Conservation (phyloP, 305 asterid genomes). For the Solanum chacoense region DNA sequence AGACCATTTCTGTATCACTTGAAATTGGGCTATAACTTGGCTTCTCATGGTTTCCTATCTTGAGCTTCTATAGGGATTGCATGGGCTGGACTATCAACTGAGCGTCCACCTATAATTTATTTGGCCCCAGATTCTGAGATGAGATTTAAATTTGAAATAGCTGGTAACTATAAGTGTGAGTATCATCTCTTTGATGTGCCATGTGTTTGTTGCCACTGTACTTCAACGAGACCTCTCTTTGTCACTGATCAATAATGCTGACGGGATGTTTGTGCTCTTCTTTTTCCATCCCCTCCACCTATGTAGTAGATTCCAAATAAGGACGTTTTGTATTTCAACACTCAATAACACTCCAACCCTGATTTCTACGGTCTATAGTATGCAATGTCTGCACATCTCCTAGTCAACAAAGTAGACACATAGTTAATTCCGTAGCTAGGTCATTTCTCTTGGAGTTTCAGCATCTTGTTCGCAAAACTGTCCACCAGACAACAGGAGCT, state of each 20-base stretch:
- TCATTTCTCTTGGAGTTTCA: neutral
- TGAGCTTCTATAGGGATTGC: neutral
- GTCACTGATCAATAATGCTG: neutral
- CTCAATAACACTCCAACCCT: neutral
- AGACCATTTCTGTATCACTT: neutral
- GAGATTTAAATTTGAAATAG: neutral
- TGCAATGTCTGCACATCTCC: neutral
- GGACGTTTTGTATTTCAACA: neutral
- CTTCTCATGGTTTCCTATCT: neutral
- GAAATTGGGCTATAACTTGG: neutral
- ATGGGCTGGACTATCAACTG: neutral
- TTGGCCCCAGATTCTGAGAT: neutral
- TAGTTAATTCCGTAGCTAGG: neutral
- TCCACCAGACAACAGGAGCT: neutral
- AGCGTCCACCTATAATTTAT: neutral
- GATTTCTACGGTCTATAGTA: neutral
- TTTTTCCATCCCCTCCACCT: neutral
- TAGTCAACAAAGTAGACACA: neutral
- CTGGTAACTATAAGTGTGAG: neutral
- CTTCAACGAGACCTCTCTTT: neutral
- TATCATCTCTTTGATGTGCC: neutral
- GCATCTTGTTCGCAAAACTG: neutral
- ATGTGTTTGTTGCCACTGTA: neutral
- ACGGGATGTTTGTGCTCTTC: neutral
- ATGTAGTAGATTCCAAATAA: neutral